Evolutionary conservation across 164 flowering plant species (phyloP), one percentile per base, ranked within the genome.

Genomic region (grape (Vitis vinifera)): DNA sequence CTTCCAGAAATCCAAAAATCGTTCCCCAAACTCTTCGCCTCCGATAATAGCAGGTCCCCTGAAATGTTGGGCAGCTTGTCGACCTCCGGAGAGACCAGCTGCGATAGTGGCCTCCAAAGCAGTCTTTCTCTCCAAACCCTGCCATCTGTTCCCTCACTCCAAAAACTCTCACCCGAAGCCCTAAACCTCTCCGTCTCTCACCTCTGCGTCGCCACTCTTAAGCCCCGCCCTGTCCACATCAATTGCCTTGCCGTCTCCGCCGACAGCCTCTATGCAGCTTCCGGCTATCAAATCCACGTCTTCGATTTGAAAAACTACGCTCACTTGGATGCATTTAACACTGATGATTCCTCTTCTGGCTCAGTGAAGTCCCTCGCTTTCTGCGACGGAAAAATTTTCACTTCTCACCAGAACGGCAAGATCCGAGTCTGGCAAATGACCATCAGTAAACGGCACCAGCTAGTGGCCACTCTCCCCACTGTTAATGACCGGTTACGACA

Each of bases 341-440:
- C 16, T 51, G 13, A 59, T 0, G 78, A 71, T 31, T 27, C 82
- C n/a, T 82, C 87, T 52, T 78, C 85, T 8, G 97, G 94, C 13
- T 75, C 89, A 55, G 87, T 88, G 52, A 90, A 90, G 75, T 80
- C 96, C 7, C 10, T 88, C 37, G 53, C 73, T 4, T 91, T 89
- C 74, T 70, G 66, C 10, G 63, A 67, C 71, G 90, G 88, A 1
- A 81, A 68, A 9, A 62, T 92, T 75, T 75, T 90, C 74, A 87
- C 97, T 0, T 88, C 97, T 50, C 97, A 92, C 68, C 97, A 94
- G 65, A 94, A 94, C 66, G 74, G 82, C 48, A 88, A 84, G 71
- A 89, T 92, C 75, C 84, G 94, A 1, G 90, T 83, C 13, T 92
- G 98, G 98, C 55, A 77, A 37, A 6, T 77, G 29, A 68, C 75